Evolutionary conservation across 805 yeast species (phyloP), one percentile per base, ranked within the genome.

Genomic region (Ascoidea asiatica): DNA sequence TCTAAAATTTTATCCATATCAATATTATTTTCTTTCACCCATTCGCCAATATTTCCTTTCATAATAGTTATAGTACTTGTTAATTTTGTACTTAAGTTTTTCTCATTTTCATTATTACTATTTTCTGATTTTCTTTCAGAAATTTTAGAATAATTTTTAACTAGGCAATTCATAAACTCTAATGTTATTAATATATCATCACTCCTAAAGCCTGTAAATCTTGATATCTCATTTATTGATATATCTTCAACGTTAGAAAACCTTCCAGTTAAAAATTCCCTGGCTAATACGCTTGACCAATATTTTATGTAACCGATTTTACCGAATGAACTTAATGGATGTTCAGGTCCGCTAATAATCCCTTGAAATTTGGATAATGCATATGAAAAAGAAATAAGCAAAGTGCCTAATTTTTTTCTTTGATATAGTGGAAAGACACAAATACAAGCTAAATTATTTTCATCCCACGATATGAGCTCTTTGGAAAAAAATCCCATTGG

Each of bases 401-500:
- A 65, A 4, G 86, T 77, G 0, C 97, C 98, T 21, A 89, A 59
- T 5, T 77, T 80, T 38, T 72, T 70, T 46, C 86, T 68, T 58
- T 90, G 97, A 58, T 77, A 92, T 2, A 96, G 96, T 1, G 98
- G 98, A 49, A 92, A 84, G 3, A 87, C 77, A 51, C 92, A 69
- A 11, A 92, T 83, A 56, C 97, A 92, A 0, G 97, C 96, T 37
- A 92, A 65, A 56, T 90, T 92, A 58, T 89, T 85, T 43, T 76
- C 71, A 44, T 84, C 90, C 60, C 72, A 70, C 72, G 78, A 77
- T 0, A 95, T 79, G 0, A 82, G 64, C 55, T 92, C 98, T 53
- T 85, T 84, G 13, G 97, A 88, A 56, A 87, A 92, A 57, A 87
- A 92, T 1, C 97, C 98, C 81, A 89, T 79, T 1, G 90, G 89